Evolutionary conservation across 2,329 filamentous ascomycete species (phyloP).

Genomic region (Fusarium buxicola): DNA sequence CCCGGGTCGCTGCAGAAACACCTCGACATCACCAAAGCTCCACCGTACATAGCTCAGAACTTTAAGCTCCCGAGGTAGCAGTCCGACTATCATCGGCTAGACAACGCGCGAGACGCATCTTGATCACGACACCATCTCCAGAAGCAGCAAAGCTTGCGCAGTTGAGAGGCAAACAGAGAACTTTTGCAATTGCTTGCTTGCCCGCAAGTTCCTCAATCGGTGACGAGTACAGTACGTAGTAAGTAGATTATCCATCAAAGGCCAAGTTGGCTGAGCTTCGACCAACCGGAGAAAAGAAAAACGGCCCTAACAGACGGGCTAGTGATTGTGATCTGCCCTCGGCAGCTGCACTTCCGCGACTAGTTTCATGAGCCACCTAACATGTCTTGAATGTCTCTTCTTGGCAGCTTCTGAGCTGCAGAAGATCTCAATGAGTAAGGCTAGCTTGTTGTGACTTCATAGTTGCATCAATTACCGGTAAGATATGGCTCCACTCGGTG

Average conservation of each 20-base stretch:
- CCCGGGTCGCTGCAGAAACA: neutral
- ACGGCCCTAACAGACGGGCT: conserved; percentile 20
- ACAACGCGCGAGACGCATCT: neutral
- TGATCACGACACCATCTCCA: neutral
- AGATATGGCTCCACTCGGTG: conserved; percentile 4
- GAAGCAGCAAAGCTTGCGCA: conserved; percentile 6
- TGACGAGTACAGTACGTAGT: conserved; percentile 3
- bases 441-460: neutral
- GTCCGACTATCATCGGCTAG: conserved; percentile 16
- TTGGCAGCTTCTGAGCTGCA: conserved; percentile 10
- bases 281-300: conserved; percentile 32
- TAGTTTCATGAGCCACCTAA: conserved; percentile 9
- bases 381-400: conserved; percentile 6
- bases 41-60: neutral
- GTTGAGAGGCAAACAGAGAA: neutral
- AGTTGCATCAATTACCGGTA: neutral
- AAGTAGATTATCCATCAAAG: neutral
- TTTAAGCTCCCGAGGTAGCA: neutral
- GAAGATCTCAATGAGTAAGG: neutral
- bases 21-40: conserved; percentile 9
- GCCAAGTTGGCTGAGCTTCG: neutral
- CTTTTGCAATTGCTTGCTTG: neutral
- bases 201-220: neutral
- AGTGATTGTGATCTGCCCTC: conserved; percentile 42
- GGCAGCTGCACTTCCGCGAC: conserved; percentile 23